These are phyloP conservation scores for Ophiostoma himal-ulmi DNA, from an alignment of 2,329 filamentous ascomycete species.

Conservation along the genomic window DNA sequence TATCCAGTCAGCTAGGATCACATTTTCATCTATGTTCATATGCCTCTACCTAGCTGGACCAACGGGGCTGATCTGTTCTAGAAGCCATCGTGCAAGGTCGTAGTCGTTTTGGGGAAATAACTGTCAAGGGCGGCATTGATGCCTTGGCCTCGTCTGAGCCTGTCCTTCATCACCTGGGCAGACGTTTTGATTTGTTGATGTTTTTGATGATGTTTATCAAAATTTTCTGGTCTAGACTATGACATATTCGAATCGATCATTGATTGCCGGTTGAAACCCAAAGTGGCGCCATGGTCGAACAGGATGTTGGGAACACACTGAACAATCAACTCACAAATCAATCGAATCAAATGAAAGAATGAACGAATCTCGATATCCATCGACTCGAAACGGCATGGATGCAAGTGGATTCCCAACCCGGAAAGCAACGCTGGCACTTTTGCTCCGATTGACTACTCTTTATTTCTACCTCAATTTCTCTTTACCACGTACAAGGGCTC, in stretches of 20 bases:
- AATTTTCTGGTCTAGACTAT: too few relatives aligned
- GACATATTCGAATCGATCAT: too few relatives aligned
- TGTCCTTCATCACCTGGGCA: slow-evolving; percentile 9
- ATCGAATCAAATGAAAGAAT: background rate
- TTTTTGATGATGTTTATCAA: background rate
- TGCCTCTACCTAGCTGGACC: background rate
- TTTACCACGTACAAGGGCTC: background rate
- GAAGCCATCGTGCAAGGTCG: background rate
- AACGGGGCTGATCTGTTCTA: background rate
- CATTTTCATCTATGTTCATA: background rate
- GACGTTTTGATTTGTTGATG: background rate
- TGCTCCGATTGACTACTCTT: background rate
- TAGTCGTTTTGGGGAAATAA: background rate
- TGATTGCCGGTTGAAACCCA: background rate
- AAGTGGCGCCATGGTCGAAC: background rate
- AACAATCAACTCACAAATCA: background rate
- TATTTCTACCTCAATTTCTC: background rate
- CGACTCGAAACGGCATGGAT: slow-evolving; percentile 13
- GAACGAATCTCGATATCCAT: background rate
- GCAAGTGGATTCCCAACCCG: background rate
- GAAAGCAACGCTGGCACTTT: slow-evolving; percentile 13
- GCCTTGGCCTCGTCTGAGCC: slow-evolving; percentile 22
- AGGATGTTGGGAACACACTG: too few relatives aligned
- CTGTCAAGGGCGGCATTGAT: slow-evolving; percentile 14
- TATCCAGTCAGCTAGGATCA: background rate